These are phyloP conservation scores for Anisodus tanguticus DNA, from an alignment of 257 asterid species.

Conservation along the genomic window DNA sequence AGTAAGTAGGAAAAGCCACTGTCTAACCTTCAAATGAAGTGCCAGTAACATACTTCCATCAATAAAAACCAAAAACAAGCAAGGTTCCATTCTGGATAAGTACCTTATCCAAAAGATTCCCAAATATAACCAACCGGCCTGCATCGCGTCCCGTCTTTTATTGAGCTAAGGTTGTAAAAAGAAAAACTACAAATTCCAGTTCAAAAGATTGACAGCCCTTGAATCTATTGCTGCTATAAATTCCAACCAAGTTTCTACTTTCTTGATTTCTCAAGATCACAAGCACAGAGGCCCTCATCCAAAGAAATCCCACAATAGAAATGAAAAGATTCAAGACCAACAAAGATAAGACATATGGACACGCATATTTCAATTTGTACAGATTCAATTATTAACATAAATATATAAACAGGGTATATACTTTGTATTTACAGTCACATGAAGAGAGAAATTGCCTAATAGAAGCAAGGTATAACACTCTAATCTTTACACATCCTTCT, in stretches of 20 bases:
- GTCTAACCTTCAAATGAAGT: neutral
- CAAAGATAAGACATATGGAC: neutral
- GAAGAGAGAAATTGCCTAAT: neutral
- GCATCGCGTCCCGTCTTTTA: neutral
- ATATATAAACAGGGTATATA: slow-evolving; percentile 9
- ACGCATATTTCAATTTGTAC: neutral
- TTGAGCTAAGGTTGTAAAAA: neutral
- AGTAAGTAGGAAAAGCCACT: neutral
- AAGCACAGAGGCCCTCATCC: neutral
- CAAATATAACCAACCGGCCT: neutral
- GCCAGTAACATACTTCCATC: neutral
- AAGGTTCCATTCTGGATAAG: neutral
- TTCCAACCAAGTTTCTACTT: neutral
- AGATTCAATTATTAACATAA: slow-evolving; percentile 16
- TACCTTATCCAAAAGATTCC: neutral
- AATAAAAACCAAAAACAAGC: slow-evolving; percentile 2
- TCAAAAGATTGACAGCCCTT: neutral
- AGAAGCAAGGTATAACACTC: slow-evolving; percentile 43
- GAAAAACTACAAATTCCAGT: neutral
- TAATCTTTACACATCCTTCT: neutral
- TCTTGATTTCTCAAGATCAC: neutral
- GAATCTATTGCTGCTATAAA: neutral
- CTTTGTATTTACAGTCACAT: slow-evolving; percentile 19
- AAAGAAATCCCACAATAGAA: neutral
- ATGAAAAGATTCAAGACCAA: neutral